Evolutionary conservation across 2,329 filamentous ascomycete genomes (phyloP).

Genomic region (Hymenoscyphus fraxineus): DNA sequence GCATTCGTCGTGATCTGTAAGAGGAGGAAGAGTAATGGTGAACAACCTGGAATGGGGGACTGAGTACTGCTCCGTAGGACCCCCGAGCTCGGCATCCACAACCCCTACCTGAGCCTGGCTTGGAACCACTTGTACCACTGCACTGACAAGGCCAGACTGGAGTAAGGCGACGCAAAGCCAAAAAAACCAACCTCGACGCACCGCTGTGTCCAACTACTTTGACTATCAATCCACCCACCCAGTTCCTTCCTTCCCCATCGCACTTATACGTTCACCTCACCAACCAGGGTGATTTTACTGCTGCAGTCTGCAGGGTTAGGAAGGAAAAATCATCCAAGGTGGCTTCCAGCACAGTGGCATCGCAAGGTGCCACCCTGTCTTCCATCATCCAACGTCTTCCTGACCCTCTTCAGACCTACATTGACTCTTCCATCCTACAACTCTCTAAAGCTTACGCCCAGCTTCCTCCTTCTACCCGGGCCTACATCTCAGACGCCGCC

Average conservation of each 20-base stretch:
- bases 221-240: slow-evolving; percentile 1
- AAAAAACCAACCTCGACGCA: background rate
- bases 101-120: background rate
- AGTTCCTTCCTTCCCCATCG: slow-evolving; percentile 1
- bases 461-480: slow-evolving; percentile 28
- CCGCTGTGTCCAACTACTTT: background rate
- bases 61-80: background rate
- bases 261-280: background rate
- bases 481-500: slow-evolving; percentile 28
- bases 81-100: background rate
- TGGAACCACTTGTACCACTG: background rate
- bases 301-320: slow-evolving; percentile 12
- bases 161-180: background rate
- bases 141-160: background rate
- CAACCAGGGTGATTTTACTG: slow-evolving; percentile 12
- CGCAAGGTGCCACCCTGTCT: slow-evolving; percentile 53
- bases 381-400: slow-evolving; percentile 54
- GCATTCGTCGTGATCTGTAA: background rate
- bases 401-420: slow-evolving; percentile 48
- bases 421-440: slow-evolving; percentile 50
- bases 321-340: slow-evolving; percentile 32
- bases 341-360: slow-evolving; percentile 47
- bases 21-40: background rate
- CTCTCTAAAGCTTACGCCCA: slow-evolving; percentile 44
- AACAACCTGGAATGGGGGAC: too few species aligned